Conservation (phyloP, 2,329 filamentous ascomycete species). For the Fusarium irregulare region DNA sequence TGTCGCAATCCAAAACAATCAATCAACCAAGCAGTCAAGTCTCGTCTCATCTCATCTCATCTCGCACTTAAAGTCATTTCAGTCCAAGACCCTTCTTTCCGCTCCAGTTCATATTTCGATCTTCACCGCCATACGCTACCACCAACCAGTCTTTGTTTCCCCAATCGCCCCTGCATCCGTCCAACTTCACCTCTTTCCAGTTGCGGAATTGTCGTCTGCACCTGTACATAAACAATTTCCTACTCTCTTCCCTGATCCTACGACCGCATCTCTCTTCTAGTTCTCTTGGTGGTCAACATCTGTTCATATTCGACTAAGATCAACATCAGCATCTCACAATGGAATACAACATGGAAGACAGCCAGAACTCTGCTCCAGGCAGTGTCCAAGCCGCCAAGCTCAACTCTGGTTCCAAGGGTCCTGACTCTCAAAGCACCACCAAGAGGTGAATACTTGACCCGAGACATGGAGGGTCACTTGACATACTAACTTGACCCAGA, state of each 20-base stretch:
- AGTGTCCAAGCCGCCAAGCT: constrained; percentile 72
- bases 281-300: constrained; percentile 20
- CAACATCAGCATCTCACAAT: constrained; percentile 45
- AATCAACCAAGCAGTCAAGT: constrained; percentile 4
- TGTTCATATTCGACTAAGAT: constrained; percentile 8
- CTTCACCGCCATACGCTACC: constrained; percentile 20
- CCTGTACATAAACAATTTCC: constrained; percentile 28
- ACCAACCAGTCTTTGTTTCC: constrained; percentile 8
- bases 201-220: constrained; percentile 36
- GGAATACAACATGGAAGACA: constrained; percentile 64
- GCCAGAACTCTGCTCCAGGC: constrained; percentile 75
- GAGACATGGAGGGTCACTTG: not conserved
- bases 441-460: constrained; percentile 69
- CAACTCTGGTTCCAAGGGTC: constrained; percentile 64
- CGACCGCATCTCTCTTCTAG: constrained; percentile 1
- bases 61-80: constrained; percentile 9
- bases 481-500: constrained; percentile 59
- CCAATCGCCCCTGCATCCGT: constrained; percentile 29
- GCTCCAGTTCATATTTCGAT: not conserved
- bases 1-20: constrained; percentile 33
- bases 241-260: constrained; percentile 15
- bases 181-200: constrained; percentile 34
- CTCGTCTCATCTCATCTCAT: constrained; percentile 33
- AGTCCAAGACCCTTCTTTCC: constrained; percentile 5
- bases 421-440: constrained; percentile 78